These are phyloP conservation scores for Tolypocladium ovalisporum DNA, from an alignment of 2,329 filamentous ascomycete species.

Conservation along the genomic window DNA sequence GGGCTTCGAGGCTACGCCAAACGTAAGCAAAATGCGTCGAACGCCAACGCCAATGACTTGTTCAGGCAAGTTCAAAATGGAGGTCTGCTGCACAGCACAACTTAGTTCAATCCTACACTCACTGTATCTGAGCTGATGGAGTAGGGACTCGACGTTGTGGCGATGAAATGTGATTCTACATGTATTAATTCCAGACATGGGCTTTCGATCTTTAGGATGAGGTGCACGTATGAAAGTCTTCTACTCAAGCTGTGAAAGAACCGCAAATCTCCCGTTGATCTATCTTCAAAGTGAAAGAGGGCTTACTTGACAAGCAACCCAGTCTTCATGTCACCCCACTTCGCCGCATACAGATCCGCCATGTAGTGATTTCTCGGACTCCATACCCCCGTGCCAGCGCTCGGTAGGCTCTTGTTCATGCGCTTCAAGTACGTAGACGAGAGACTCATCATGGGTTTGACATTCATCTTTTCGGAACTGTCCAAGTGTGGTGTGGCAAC, in stretches of 20 bases:
- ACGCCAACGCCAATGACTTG: neutral
- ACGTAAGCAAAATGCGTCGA: neutral
- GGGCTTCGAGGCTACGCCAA: neutral
- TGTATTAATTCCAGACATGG: too few species aligned
- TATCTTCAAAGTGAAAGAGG: neutral
- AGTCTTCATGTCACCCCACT: slow-evolving; percentile 16
- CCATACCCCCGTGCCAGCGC: slow-evolving; percentile 27
- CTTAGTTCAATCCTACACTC: neutral
- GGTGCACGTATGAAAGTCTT: neutral
- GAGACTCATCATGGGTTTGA: slow-evolving; percentile 28
- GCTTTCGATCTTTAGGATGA: neutral
- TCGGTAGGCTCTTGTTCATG: slow-evolving; percentile 30
- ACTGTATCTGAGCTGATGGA: neutral
- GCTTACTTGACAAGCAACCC: slow-evolving; percentile 6
- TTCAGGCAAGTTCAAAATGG: neutral
- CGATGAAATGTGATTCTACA: too few species aligned
- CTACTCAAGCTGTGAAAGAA: neutral
- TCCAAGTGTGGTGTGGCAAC: slow-evolving; percentile 32
- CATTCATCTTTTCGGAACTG: slow-evolving; percentile 21
- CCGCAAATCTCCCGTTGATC: neutral
- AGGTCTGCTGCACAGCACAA: neutral
- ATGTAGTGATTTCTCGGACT: slow-evolving; percentile 19
- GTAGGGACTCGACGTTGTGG: neutral
- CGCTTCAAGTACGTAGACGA: slow-evolving; percentile 40
- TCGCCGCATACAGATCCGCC: slow-evolving; percentile 15